phyloP scores from a whole-genome alignment of 192 early-diverging fungal species.

The Paraglomus brasilianum region DNA sequence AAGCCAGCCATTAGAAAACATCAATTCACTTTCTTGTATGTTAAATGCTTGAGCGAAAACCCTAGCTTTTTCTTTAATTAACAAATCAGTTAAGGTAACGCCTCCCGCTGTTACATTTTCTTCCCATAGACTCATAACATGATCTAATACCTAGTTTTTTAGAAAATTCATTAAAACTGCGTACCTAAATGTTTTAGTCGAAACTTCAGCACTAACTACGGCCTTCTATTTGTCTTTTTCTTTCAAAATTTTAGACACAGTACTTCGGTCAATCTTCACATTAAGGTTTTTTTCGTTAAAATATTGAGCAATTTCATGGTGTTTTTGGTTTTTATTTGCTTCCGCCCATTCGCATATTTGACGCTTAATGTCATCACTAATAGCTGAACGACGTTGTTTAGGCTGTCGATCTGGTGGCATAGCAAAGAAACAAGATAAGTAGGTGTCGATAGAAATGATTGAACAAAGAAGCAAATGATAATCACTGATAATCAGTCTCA shows the following conservation, averaged over 20 bases:
- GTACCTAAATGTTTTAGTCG: neutral
- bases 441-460: too few species aligned
- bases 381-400: neutral
- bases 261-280: neutral
- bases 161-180: too few species aligned
- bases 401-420: too few species aligned
- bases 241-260: neutral
- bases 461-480: too few species aligned
- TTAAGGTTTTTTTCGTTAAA: conserved; percentile 6
- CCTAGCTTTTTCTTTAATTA: neutral
- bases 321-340: neutral
- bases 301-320: neutral
- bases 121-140: neutral
- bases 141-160: neutral
- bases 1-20: conserved; percentile 4
- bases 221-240: neutral
- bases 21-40: neutral
- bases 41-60: conserved; percentile 1
- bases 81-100: too few species aligned
- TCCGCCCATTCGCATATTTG: conserved; percentile 7
- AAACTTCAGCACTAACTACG: neutral
- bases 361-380: neutral
- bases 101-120: too few species aligned
- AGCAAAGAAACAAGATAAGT: too few species aligned
- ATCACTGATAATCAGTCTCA: too few species aligned